Base-by-base conservation (phyloP, 2,329 filamentous ascomycete species). In the Cladosporium cucumerinum region DNA sequence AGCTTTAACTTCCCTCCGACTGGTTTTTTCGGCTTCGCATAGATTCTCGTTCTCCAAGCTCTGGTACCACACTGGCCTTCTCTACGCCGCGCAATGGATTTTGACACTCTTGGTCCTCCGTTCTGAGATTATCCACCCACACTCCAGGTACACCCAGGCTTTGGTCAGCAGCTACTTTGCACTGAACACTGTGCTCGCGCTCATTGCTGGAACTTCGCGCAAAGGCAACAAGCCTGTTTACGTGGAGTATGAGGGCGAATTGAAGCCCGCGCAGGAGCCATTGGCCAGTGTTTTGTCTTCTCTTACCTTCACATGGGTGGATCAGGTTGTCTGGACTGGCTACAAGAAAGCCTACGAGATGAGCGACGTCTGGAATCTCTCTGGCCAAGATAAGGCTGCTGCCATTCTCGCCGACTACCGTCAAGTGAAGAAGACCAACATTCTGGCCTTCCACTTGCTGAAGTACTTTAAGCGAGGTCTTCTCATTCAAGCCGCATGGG, bases 161-260 rank as follows among this genome's bases (percentile, higher is more conserved):
- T 81, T 97, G 55, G 83, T 87, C 68, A 87, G 92, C 67, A 78
- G 85, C 66, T 88, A 96, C 72, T 98, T 98, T 73, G 81, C 82
- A 1, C 80, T 98, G 66, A 87, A 86, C 6, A 89, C 89, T 0
- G 75, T 96, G 14, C 84, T 99, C 14, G 88, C 93, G 61, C 76
- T 86, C 54, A 88, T 97, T 74, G 87, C 92, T 51, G 78, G 96
- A 64, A 90, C 88, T 60, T 96, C 92, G 67, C 88, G 95, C 69
- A 95, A 93, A 79, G 95, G 95, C 52, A 98, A 98, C 78, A 95
- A 92, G 78, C 87, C 90, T 3, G 91, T 99, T 14, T 79, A 93
- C 54, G 77, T 98, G 72, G 92, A 97, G 77, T 93, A 93, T 82
- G 93, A 97, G 77, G 92, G 91, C 66, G 90, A 89, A 34, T 86